Evolutionary conservation across 1,284 basidiomycete genomes (phyloP).

Genomic region (Takashimella koratensis): DNA sequence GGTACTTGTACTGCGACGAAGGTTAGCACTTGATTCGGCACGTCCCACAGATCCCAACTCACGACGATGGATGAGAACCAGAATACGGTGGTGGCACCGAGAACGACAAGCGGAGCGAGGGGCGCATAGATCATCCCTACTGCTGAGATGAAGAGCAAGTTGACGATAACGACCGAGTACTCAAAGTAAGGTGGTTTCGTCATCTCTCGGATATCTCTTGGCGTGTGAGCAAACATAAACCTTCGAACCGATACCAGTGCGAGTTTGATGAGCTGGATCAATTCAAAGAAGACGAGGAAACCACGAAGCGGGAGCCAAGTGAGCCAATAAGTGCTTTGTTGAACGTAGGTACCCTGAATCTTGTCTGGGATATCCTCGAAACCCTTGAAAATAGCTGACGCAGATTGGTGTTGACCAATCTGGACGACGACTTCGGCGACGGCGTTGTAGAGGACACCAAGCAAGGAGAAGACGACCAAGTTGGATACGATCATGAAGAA

Average conservation of each 20-base stretch:
- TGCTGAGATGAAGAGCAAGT: conserved; percentile 73
- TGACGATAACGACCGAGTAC: conserved; percentile 53
- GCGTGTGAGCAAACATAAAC: conserved; percentile 86
- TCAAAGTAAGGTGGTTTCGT: conserved; percentile 92
- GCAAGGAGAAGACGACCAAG: conserved; percentile 83
- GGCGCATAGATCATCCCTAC: conserved; percentile 89
- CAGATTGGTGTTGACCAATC: conserved; percentile 64
- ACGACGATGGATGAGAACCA: conserved; percentile 56
- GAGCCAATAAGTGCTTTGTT: conserved; percentile 76
- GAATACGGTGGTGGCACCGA: conserved; percentile 66
- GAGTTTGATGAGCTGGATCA: conserved; percentile 92
- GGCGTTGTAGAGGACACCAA: conserved; percentile 77
- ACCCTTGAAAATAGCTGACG: conserved; percentile 62
- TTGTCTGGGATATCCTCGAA: conserved; percentile 57
- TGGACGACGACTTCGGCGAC: conserved; percentile 64
- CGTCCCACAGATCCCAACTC: conserved; percentile 18
- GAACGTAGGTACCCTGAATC: conserved; percentile 76
- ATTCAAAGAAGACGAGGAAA: conserved; percentile 88
- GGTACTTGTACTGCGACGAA: conserved; percentile 73
- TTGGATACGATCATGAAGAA: conserved; percentile 75
- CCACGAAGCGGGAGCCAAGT: conserved; percentile 93
- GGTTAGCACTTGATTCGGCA: too few relatives aligned
- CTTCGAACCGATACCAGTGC: conserved; percentile 81
- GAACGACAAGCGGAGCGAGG: conserved; percentile 74
- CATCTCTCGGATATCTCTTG: conserved; percentile 92